phyloP scores from a whole-genome alignment of 148 eudicot genomes.

The Suaeda aralocaspica region DNA sequence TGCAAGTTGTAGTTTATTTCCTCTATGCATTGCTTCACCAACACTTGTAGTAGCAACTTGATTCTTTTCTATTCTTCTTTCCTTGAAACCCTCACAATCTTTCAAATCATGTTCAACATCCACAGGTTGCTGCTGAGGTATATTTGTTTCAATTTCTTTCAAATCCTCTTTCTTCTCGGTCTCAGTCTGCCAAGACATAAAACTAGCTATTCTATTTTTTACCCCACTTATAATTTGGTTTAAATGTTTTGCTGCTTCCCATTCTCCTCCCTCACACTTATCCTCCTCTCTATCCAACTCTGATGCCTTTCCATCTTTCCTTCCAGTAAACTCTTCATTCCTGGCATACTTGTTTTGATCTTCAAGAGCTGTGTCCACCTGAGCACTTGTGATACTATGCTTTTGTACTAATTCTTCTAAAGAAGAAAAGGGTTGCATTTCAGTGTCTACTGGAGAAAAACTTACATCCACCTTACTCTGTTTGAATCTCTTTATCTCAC shows the following conservation, averaged over 20 bases:
- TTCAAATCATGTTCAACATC: conserved; percentile 22
- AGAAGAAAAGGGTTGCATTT: conserved; percentile 21
- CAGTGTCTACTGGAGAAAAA: conserved; percentile 25
- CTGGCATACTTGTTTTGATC: conserved; percentile 20
- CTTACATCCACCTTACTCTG: conserved; percentile 29
- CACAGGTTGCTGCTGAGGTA: conserved; percentile 31
- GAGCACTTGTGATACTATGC: conserved; percentile 28
- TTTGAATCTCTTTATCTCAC: conserved; percentile 29
- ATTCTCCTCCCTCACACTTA: conserved; percentile 35
- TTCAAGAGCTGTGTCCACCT: conserved; percentile 16
- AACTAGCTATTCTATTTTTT: conserved; percentile 41
- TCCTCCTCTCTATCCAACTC: conserved; percentile 21
- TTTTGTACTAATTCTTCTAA: conserved; percentile 31
- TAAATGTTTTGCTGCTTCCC: conserved; percentile 44
- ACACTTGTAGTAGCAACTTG: conserved; percentile 15
- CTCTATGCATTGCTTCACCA: conserved; percentile 19
- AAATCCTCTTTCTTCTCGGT: conserved; percentile 28
- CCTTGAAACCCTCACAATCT: conserved; percentile 25
- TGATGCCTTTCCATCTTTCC: conserved; percentile 11
- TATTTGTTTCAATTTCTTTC: conserved; percentile 30
- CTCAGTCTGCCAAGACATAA: conserved; percentile 40
- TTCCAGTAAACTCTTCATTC: conserved; percentile 23
- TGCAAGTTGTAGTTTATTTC: conserved; percentile 17
- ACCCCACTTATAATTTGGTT: conserved; percentile 40
- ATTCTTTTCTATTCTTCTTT: conserved; percentile 26